Percentiles rank a stretch among this genome's conserved stretches.
phyloP scores from a whole-genome alignment of 2,329 filamentous ascomycete species.

The Curvularia eragrostidis region DNA sequence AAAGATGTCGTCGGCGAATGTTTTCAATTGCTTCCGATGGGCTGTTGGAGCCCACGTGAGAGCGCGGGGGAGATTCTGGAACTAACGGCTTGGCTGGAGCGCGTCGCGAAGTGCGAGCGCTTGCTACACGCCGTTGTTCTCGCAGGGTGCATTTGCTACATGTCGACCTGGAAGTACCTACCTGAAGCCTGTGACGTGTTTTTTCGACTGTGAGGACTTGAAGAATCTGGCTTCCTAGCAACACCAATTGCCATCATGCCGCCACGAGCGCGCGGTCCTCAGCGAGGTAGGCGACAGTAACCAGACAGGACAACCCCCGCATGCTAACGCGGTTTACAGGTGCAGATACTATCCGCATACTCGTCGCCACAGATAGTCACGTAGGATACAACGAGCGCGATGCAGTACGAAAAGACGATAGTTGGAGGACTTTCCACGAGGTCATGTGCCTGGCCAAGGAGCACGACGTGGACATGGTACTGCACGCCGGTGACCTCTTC shows the following conservation, averaged over 20 bases:
- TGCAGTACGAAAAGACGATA: constrained; percentile 92
- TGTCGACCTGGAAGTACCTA: background rate
- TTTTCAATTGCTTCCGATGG: constrained; percentile 25
- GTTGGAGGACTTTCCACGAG: constrained; percentile 95
- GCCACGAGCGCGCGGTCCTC: constrained; percentile 33
- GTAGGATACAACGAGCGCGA: constrained; percentile 96
- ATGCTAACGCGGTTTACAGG: constrained; percentile 46
- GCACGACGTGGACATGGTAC: constrained; percentile 95
- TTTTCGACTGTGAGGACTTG: background rate
- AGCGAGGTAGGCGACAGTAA: constrained; percentile 35
- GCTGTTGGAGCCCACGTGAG: constrained; percentile 35
- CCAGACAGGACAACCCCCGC: background rate
- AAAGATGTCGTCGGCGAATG: constrained; percentile 38
- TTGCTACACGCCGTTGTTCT: constrained; percentile 5
- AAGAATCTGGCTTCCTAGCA: background rate
- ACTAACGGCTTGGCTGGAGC: constrained; percentile 37
- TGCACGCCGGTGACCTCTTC: constrained; percentile 93
- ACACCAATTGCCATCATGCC: constrained; percentile 29
- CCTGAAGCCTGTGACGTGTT: background rate
- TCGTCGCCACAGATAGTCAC: constrained; percentile 96
- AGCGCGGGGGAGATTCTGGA: constrained; percentile 21
- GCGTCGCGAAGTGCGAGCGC: constrained; percentile 31
- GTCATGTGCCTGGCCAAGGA: constrained; percentile 87
- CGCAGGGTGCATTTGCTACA: background rate
- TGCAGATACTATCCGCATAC: constrained; percentile 89